Base-by-base conservation (phyloP, 768 basidiomycete genomes). In the Infundibulicybe gibba region DNA sequence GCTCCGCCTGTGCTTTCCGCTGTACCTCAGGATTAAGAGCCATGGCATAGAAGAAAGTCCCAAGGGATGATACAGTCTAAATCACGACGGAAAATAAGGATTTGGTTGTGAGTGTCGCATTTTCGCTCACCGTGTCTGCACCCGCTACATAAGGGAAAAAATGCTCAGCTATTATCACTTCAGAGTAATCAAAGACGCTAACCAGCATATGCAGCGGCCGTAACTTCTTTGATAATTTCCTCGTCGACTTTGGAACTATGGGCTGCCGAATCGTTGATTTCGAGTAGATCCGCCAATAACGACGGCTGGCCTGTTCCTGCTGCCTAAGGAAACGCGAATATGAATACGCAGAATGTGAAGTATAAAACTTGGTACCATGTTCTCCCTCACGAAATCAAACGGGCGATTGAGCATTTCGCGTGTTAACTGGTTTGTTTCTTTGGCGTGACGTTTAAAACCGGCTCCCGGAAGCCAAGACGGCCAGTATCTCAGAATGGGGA, bases 381-480 rank as follows among this genome's bases (percentile, higher is more conserved):
- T 42, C 9, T 51, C 39, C 25, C 53, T 52, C 33, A 57, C 54
- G 38, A 53, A 48, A 10, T 37, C 25, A 4, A 55, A 52, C 4
- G 56, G 53, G 5, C 33, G 40, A 40, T 61, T 38, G 21, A 45
- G 44, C 45, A 60, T 54, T 42, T 53, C 49, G 3, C 43, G 33
- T 5, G 52, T 49, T 9, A 49, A 35, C 9, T 16, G 44, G 17
- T 50, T 48, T 33, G 44, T 41, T 5, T 44, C 41, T 25, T 35
- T 41, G 10, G 59, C 62, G 15, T 42, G 40, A 9, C 25, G 34
- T 32, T 62, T 45, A 51, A 67, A 68, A 2, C 50, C 47, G 9
- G 58, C 54, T 5, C 68, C 66, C 9, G 68, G 68, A 31, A 67
- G 50, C 72, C 72, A 74, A 0, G 52, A 48, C 12, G 72, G 72